phyloP scores from a whole-genome alignment of 805 yeast genomes.

The Hanseniaspora thailandica region DNA sequence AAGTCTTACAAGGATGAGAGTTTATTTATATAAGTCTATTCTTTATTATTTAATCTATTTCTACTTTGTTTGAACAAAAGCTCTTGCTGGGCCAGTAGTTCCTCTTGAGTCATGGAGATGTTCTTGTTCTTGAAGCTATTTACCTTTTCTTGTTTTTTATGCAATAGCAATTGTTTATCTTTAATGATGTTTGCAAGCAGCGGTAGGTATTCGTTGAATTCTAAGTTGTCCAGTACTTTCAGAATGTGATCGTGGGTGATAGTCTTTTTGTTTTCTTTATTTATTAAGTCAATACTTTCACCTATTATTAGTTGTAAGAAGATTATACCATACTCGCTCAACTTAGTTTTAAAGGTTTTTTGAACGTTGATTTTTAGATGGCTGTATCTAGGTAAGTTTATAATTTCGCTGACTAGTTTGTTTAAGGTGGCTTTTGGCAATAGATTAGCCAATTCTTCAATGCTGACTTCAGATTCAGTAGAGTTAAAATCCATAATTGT shows the following conservation, averaged over 20 bases:
- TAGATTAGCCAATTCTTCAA: slow-evolving; percentile 20
- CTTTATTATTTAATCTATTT: slow-evolving; percentile 41
- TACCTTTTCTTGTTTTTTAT: slow-evolving; percentile 76
- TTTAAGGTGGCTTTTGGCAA: slow-evolving; percentile 75
- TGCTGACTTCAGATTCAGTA: background rate
- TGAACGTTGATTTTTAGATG: slow-evolving; percentile 4
- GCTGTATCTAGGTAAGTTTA: slow-evolving; percentile 31
- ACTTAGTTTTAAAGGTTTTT: slow-evolving; percentile 10
- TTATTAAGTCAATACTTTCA: slow-evolving; percentile 89
- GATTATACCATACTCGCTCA: slow-evolving; percentile 11
- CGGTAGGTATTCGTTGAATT: slow-evolving; percentile 73
- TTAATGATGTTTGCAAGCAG: slow-evolving; percentile 65
- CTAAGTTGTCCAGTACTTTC: slow-evolving; percentile 76
- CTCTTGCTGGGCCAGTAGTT: slow-evolving; percentile 81
- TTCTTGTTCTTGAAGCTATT: slow-evolving; percentile 87
- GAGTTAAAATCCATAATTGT: background rate
- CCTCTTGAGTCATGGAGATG: slow-evolving; percentile 86
- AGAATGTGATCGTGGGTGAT: slow-evolving; percentile 94
- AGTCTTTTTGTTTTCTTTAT: slow-evolving; percentile 88
- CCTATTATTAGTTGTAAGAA: slow-evolving; percentile 58
- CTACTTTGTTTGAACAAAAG: slow-evolving; percentile 74
- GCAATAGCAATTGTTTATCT: slow-evolving; percentile 64
- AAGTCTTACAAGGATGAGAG: slow-evolving; percentile 22
- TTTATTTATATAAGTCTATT: slow-evolving; percentile 4
- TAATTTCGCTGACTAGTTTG: slow-evolving; percentile 78